Evolutionary conservation across 164 flowering plant species (phyloP), one percentile per base, ranked within the genome.

Genomic region (Aristolochia fimbriata): DNA sequence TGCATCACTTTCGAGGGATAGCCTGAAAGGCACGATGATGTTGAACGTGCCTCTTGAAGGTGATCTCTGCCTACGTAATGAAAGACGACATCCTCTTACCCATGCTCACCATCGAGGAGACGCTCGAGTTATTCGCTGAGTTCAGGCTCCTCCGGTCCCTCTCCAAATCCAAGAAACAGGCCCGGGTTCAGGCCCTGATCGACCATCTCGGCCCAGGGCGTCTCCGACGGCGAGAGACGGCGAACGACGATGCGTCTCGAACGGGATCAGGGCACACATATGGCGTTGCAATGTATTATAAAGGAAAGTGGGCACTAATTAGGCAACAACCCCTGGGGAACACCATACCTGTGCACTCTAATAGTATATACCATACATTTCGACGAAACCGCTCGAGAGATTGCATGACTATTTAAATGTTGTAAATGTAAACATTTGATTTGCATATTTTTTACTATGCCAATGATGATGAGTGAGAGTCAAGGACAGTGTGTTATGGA

Each of bases 201-300:
- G 85, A 83, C 59, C 85, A 83, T 58, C 62, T 83, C 24, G 88
- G 88, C 9, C 62, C 69, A 85, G 21, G 88, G 88, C 2, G 88
- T 81, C 17, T 81, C 88, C 37, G n/a, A n/a, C n/a, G n/a, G n/a
- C n/a, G n/a, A n/a, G n/a, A n/a, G 88, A 85, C 17, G 88, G 88
- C 1, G 85, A 83, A 48, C 60, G 85, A 2, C 73, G 85, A 4
- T 72, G 88, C 0, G 88, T 83, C 1, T 83, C 88, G 6, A 83
- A 81, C 41, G 88, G 88, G 20, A 81, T 69, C 56, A n/a, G n/a
- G n/a, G n/a, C n/a, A n/a, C n/a, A n/a, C n/a, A n/a, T n/a, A n/a
- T n/a, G n/a, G n/a, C n/a, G n/a, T n/a, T n/a, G n/a, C n/a, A n/a
- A n/a, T n/a, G n/a, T n/a, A n/a, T n/a, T n/a, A n/a, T n/a, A n/a